Base-by-base conservation (phyloP, 1,284 basidiomycete species). In the Limonomyces culmigenus region DNA sequence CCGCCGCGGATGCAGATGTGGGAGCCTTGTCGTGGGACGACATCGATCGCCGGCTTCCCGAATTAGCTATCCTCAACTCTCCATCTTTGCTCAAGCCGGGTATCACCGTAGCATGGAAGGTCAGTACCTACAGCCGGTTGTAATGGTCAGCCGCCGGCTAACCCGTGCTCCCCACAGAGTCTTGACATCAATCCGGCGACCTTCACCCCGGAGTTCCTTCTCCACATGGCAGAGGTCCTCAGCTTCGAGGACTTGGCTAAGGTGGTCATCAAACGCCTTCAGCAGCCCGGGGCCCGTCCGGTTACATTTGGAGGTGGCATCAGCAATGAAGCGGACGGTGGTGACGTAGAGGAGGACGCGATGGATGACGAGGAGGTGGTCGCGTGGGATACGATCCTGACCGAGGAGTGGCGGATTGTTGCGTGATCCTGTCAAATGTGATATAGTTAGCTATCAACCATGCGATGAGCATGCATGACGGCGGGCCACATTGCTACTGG, bases 151-250 rank as follows among this genome's bases (percentile, higher is more conserved):
- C 13, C 16, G 15, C 14, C 3, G 21, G n/a, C 13, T 5, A 34
- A 17, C 18, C n/a, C 19, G 12, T 16, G 12, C 19, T 16, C 30
- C 29, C n/a, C 21, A 10, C 33, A 74, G 71, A 63, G 50, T 13
- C 58, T 74, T 3, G 65, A 55, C 2, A 58, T 74, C 32, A 65
- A 74, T 44, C 65, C 63, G 8, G 44, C 48, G 3, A 70, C 69
- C 3, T 62, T 64, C 36, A 61, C 67, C 0, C 71, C 71, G 0
- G 70, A 72, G 43, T 50, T 61, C 35, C 45, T 71, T 29, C 51
- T 70, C 14, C 54, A 54, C 19, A 42, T 67, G 13, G 68, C 59
- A 0, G 50, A 51, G 3, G 48, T 71, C 10, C 30, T 54, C 8
- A 43, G 40, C 11, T 38, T 50, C 19, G 48, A 43, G 12, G 45